Evolutionary conservation across 257 asterid species (phyloP).

Genomic region (Solanum medicagineum): DNA sequence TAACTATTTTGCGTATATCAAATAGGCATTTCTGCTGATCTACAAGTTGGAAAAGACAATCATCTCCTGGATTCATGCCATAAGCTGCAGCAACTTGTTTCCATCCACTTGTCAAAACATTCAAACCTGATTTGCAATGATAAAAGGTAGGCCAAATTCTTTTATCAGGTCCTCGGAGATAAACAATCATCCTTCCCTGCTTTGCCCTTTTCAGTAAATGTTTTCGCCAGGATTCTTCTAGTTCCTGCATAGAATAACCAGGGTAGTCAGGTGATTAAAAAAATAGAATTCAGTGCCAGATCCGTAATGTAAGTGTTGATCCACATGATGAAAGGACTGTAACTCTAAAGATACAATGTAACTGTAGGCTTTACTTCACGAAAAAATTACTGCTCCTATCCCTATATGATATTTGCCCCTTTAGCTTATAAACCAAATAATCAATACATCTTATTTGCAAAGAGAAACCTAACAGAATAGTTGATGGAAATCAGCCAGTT

Average conservation of each 20-base stretch:
- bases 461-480: neutral
- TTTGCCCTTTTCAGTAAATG: neutral
- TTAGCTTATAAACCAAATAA: neutral
- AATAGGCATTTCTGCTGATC: neutral
- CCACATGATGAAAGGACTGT: neutral
- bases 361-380: neutral
- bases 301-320: neutral
- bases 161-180: conserved; percentile 6
- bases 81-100: neutral
- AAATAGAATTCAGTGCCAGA: neutral
- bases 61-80: conserved; percentile 6
- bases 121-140: neutral
- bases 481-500: neutral
- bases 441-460: neutral
- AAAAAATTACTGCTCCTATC: neutral
- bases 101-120: conserved; percentile 5
- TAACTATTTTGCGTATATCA: neutral
- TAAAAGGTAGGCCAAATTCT: conserved; percentile 3
- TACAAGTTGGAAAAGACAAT: neutral
- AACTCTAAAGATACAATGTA: neutral
- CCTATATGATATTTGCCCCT: neutral
- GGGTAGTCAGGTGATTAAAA: neutral
- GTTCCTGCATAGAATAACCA: neutral
- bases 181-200: neutral
- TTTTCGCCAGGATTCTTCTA: neutral